phyloP scores from a whole-genome alignment of 139 green algal genomes.

The Spirogloea muscicola region DNA sequence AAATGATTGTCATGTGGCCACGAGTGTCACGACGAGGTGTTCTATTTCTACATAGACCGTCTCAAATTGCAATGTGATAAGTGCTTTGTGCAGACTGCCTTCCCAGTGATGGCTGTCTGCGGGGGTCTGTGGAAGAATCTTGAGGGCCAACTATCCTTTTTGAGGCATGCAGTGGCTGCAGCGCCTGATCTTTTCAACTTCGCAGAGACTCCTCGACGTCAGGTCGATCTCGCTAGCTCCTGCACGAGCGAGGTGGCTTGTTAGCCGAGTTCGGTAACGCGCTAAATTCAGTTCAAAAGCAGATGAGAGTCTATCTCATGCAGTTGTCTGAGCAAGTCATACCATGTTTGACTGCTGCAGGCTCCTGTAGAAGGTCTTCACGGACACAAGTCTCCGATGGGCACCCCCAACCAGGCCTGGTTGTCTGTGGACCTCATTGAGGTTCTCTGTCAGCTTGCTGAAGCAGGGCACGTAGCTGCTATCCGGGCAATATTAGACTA shows the following conservation, averaged over 20 bases:
- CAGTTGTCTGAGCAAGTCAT: background rate
- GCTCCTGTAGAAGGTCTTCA: constrained; percentile 70
- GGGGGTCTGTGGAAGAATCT: constrained; percentile 72
- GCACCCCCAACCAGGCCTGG: constrained; percentile 84
- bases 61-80: too few relatives aligned
- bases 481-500: constrained; percentile 62
- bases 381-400: constrained; percentile 55
- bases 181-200: constrained; percentile 71
- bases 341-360: constrained; percentile 48
- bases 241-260: too few relatives aligned
- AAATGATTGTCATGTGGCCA: too few relatives aligned
- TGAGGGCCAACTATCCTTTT: constrained; percentile 76
- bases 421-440: constrained; percentile 71
- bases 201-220: constrained; percentile 23
- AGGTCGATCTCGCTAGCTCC: too few relatives aligned
- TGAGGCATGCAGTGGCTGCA: constrained; percentile 67
- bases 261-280: too few relatives aligned
- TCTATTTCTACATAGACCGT: too few relatives aligned
- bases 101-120: constrained; percentile 69
- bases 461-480: constrained; percentile 43
- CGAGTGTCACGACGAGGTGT: too few relatives aligned
- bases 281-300: background rate
- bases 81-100: constrained; percentile 54
- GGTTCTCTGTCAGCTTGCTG: constrained; percentile 63
- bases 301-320: background rate